phyloP scores from a whole-genome alignment of 2,329 filamentous ascomycete species.

The Emmonsiellopsis sp. region DNA sequence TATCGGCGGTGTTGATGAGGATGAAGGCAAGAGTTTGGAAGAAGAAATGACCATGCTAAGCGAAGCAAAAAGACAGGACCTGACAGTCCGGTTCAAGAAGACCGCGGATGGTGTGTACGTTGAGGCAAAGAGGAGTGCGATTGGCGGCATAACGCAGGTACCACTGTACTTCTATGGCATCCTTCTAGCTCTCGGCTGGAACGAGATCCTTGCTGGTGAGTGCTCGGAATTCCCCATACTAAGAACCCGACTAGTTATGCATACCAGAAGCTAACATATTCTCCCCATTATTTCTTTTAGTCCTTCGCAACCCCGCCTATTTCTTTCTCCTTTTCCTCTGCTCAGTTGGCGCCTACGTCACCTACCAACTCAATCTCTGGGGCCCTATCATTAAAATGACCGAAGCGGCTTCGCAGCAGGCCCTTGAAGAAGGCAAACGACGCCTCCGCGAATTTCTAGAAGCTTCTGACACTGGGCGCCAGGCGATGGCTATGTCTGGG shows the following conservation, averaged over 20 bases:
- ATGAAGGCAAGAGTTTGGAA: conserved; percentile 86
- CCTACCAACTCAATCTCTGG: conserved; percentile 88
- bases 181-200: conserved; percentile 90
- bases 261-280: background rate
- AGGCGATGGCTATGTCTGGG: conserved; percentile 69
- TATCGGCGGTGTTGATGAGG: conserved; percentile 89
- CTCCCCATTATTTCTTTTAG: conserved; percentile 39
- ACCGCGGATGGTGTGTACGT: conserved; percentile 96
- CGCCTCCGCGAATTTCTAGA: conserved; percentile 83
- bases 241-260: background rate
- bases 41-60: conserved; percentile 94
- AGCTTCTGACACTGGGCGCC: conserved; percentile 72
- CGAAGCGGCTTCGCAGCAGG: conserved; percentile 79
- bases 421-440: conserved; percentile 83
- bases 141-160: conserved; percentile 88
- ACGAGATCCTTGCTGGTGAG: conserved; percentile 90
- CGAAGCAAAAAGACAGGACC: conserved; percentile 81
- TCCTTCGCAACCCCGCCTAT: conserved; percentile 86
- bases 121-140: conserved; percentile 92
- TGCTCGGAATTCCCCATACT: conserved; percentile 1
- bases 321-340: conserved; percentile 79
- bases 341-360: conserved; percentile 71
- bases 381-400: conserved; percentile 94
- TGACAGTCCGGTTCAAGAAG: conserved; percentile 95
- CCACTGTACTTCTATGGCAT: conserved; percentile 91